These are phyloP conservation scores for Podila minutissima DNA, from an alignment of 192 early-diverging fungal genomes.

Conservation along the genomic window DNA sequence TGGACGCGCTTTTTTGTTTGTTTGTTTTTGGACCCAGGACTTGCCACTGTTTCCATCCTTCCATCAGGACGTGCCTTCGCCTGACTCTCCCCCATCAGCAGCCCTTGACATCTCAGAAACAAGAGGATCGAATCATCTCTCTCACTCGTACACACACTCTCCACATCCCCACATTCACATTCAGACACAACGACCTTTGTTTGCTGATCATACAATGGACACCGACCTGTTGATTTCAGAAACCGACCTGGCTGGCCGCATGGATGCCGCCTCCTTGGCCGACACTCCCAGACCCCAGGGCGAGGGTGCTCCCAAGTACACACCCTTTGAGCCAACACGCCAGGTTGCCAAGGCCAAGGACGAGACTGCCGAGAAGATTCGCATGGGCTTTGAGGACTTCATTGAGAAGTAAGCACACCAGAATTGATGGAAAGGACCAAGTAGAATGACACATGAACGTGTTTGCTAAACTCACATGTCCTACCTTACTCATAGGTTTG, in stretches of 20 bases:
- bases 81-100: neutral
- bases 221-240: constrained; percentile 44
- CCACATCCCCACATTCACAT: neutral
- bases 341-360: constrained; percentile 46
- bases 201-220: constrained; percentile 24
- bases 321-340: constrained; percentile 41
- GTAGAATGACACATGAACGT: no score
- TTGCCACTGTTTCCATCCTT: neutral
- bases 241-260: constrained; percentile 33
- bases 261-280: constrained; percentile 45
- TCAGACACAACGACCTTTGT: neutral
- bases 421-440: no score
- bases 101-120: no score
- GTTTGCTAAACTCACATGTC: neutral
- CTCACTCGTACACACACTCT: neutral
- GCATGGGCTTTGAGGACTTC: constrained; percentile 50
- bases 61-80: neutral
- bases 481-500: constrained; percentile 9
- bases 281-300: constrained; percentile 37
- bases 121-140: neutral
- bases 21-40: no score
- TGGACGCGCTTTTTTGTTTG: no score
- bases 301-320: constrained; percentile 23
- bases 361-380: constrained; percentile 52
- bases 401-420: constrained; percentile 24